Percentiles rank a stretch among this genome's conserved stretches.
phyloP scores from a whole-genome alignment of 139 green algal genomes.

The Nannochloris sp. region DNA sequence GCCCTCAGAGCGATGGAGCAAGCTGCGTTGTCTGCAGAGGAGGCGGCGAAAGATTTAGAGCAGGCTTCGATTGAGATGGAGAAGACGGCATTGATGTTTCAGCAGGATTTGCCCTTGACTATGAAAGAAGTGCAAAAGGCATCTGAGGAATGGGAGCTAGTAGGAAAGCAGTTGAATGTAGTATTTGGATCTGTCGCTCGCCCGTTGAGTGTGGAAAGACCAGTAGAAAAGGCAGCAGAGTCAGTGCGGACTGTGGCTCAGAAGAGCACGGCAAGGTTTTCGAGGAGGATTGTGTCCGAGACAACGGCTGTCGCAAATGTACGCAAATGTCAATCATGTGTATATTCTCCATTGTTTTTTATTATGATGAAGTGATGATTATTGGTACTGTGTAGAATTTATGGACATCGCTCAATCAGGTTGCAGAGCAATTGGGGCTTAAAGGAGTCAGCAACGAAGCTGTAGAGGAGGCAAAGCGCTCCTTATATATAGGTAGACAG shows the following conservation, averaged over 20 bases:
- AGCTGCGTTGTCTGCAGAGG: constrained; percentile 17
- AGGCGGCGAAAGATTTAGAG: constrained; percentile 16
- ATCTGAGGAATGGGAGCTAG: constrained; percentile 25
- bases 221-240: background rate
- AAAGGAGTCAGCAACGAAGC: background rate
- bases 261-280: background rate
- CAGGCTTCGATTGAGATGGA: constrained; percentile 24
- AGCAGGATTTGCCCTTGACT: constrained; percentile 24
- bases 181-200: constrained; percentile 6
- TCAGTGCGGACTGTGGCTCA: background rate
- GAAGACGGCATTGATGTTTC: constrained; percentile 18
- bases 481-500: background rate
- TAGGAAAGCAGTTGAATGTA: constrained; percentile 30
- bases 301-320: constrained; percentile 5
- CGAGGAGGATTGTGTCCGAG: constrained; percentile 5
- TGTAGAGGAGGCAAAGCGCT: background rate
- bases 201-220: background rate
- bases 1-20: constrained; percentile 14
- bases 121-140: constrained; percentile 26
- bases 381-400: background rate
- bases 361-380: background rate
- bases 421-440: background rate
- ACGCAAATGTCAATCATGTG: background rate
- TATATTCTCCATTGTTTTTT: too few relatives aligned
- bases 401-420: background rate